A percentile compares a stretch with the other conserved stretches of the same genome.
phyloP scores from a whole-genome alignment of 805 yeast species.

The Groenewaldozyma tartarivorans region DNA sequence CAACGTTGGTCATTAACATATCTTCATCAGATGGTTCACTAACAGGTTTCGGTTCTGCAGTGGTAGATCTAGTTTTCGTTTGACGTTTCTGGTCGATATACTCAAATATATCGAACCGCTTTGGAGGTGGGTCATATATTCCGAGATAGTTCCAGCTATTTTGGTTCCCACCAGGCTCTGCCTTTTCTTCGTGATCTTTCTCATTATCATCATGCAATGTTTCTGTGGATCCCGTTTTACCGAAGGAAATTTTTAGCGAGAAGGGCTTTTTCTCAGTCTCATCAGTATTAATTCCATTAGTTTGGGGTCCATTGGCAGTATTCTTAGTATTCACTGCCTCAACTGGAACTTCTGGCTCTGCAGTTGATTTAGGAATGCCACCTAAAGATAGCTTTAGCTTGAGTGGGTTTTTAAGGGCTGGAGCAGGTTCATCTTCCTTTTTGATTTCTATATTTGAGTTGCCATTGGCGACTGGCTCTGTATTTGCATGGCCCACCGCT shows the following conservation, averaged over 20 bases:
- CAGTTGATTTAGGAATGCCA: background rate
- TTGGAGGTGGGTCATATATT: background rate
- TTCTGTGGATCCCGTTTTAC: background rate
- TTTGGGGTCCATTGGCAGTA: too few species aligned
- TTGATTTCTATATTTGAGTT: too few species aligned
- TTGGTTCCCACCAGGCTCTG: background rate
- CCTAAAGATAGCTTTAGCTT: background rate
- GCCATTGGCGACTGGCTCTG: too few species aligned
- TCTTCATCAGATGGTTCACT: too few species aligned
- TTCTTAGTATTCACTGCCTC: background rate
- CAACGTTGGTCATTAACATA: too few species aligned
- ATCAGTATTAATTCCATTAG: too few species aligned
- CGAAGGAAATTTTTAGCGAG: background rate
- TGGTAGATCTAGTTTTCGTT: too few species aligned
- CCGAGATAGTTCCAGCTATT: background rate
- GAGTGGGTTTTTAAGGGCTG: background rate
- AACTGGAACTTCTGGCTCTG: too few species aligned
- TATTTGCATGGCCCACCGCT: background rate
- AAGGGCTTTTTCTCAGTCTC: background rate
- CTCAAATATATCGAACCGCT: slow-evolving; percentile 1
- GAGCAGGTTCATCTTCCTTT: too few species aligned
- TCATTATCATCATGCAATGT: background rate
- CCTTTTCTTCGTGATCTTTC: background rate
- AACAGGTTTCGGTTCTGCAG: too few species aligned
- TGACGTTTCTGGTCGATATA: too few species aligned